Evolutionary conservation across 306 rosid species (phyloP), one percentile per base, ranked within the genome.

Genomic region (Sicyos edulis): DNA sequence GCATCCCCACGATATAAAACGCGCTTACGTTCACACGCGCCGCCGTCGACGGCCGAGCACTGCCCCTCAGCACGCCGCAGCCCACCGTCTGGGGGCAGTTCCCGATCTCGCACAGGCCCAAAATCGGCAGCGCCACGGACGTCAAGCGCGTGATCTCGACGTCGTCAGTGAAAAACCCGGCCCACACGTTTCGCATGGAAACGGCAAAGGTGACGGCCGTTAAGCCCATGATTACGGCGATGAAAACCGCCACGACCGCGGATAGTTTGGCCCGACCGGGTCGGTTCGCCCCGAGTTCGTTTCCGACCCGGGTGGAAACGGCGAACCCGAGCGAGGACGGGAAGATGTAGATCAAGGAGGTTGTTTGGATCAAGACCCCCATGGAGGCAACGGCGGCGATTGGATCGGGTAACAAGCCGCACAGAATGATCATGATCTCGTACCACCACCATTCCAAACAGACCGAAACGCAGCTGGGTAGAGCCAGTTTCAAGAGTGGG

Each of bases 371-470:
- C 26, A 93, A 59, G 10, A 93, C 75, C 3, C 98, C 98, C 98
- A 93, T 93, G 19, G 98, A 83, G 0, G 98, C 97, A 3, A 93
- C 97, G 9, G 89, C 82, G 9, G 97, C 85, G 10, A 71, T 88
- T 77, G 98, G 97, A 82, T 87, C 88, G 75, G 83, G 81, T 0
- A 93, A 21, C 0, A 93, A 54, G 2, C 98, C 98, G 15, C 98
- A 90, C 3, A 93, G 17, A 8, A 93, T 81, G 67, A 90, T 90
- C 92, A 93, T 86, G 85, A 93, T 90, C 88, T 93, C 98, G 68
- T 93, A 93, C 98, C 98, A 93, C 98, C 98, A 93, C 98, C 98
- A 93, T 54, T 93, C 98, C 70, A 93, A 59, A 47, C 98, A 93
- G 22, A 93, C 98, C 0, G 98, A 93, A 2, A 86, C 89, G 29